Conservation (phyloP, 1,284 basidiomycete species). For the Quambalaria eucalypti region DNA sequence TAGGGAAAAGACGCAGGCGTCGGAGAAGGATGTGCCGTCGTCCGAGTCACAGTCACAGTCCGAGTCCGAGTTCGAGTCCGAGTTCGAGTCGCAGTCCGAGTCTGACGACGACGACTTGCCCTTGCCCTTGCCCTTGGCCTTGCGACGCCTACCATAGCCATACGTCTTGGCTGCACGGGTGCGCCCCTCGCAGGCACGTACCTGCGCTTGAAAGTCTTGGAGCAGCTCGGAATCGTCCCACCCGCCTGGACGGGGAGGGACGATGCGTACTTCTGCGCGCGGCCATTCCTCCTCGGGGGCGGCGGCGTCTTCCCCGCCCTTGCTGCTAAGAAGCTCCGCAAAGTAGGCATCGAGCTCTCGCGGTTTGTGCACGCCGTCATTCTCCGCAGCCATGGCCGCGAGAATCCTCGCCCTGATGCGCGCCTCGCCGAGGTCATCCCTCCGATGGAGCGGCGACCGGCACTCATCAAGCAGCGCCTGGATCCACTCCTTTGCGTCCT, state of each 20-base stretch:
- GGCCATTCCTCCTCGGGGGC: no score
- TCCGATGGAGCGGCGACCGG: constrained; percentile 7
- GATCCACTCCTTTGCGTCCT: no score
- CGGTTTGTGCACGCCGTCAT: neutral
- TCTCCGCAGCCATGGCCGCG: neutral
- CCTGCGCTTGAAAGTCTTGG: neutral
- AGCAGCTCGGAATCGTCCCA: constrained; percentile 2
- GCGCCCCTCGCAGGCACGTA: neutral
- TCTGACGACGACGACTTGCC: neutral
- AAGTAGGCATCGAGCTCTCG: neutral
- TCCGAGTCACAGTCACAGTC: neutral
- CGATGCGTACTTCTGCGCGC: constrained; percentile 2
- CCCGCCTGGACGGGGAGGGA: constrained; percentile 2
- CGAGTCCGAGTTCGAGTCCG: no score
- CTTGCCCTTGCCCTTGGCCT: neutral
- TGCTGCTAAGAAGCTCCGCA: neutral
- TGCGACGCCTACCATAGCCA: no score
- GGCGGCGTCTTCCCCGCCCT: neutral
- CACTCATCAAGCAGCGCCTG: neutral
- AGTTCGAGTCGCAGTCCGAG: neutral
- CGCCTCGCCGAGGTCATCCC: constrained; percentile 2
- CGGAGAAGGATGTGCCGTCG: constrained; percentile 2
- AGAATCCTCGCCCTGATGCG: neutral
- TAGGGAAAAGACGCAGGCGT: constrained; percentile 4
- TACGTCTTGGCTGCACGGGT: neutral